Evolutionary conservation across 495 filamentous ascomycete genomes (phyloP).

Genomic region (Neurospora sp.): DNA sequence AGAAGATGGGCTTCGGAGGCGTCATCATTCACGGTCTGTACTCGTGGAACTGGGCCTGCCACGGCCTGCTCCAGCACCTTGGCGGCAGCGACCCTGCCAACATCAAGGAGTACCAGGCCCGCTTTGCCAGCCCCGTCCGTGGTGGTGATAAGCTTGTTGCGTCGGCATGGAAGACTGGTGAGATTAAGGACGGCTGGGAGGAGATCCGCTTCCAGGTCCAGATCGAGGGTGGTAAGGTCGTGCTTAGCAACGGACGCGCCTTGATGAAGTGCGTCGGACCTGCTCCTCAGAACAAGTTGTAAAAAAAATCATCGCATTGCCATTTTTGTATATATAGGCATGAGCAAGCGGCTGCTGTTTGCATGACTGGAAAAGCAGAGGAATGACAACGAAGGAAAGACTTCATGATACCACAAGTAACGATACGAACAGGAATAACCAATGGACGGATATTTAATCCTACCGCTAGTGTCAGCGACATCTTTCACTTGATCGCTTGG

Average conservation of each 20-base stretch:
- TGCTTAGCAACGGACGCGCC: conserved; percentile 74
- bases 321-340: background rate
- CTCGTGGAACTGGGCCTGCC: conserved; percentile 72
- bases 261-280: conserved; percentile 53
- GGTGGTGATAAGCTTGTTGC: conserved; percentile 61
- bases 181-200: conserved; percentile 60
- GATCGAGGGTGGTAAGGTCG: conserved; percentile 63
- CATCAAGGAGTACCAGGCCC: conserved; percentile 74
- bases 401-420: background rate
- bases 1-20: conserved; percentile 84
- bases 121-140: conserved; percentile 75
- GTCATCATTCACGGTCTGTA: conserved; percentile 82
- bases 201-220: conserved; percentile 69
- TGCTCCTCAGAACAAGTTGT: conserved; percentile 53
- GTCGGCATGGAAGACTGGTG: conserved; percentile 56
- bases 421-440: background rate
- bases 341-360: background rate
- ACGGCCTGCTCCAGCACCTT: conserved; percentile 59
- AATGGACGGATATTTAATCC: background rate
- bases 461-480: background rate
- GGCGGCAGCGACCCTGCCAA: conserved; percentile 70
- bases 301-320: background rate
- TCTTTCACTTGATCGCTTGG: background rate
- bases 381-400: background rate
- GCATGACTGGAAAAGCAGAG: background rate